A percentile compares a stretch with the other conserved stretches of the same genome.
Evolutionary conservation across 2,329 filamentous ascomycete genomes (phyloP).

Genomic region (Leptographium procerum): DNA sequence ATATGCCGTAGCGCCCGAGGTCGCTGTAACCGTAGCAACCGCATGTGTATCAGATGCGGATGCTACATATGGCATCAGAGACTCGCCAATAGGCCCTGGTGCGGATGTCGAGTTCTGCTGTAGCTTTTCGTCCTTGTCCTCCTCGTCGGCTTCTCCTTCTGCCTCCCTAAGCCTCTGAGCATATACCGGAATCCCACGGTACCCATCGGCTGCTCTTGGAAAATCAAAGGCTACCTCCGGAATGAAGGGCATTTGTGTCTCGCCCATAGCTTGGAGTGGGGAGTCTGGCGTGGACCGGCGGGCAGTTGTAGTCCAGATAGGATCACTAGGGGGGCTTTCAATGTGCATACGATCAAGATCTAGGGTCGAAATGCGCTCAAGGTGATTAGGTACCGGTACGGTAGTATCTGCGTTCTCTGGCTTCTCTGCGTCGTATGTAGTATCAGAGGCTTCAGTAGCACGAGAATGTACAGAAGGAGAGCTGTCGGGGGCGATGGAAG

Average conservation of each 20-base stretch:
- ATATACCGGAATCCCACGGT: constrained; percentile 10
- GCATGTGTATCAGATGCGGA: constrained; percentile 17
- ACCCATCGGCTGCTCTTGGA: constrained; percentile 1
- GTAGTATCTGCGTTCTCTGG: background rate
- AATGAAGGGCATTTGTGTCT: constrained; percentile 20
- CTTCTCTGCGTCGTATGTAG: background rate
- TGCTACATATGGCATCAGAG: constrained; percentile 21
- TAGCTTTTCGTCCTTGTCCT: constrained; percentile 11
- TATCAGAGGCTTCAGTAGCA: background rate
- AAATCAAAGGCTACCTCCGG: constrained; percentile 16
- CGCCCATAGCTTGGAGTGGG: constrained; percentile 18
- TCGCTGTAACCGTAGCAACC: constrained; percentile 18
- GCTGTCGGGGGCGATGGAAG: background rate
- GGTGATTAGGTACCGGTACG: background rate
- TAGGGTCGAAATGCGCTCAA: constrained; percentile 24
- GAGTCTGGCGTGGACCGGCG: constrained; percentile 13
- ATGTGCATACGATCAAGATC: constrained; percentile 24
- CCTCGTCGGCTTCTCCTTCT: constrained; percentile 11
- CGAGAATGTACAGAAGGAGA: constrained; percentile 1
- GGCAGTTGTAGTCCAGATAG: constrained; percentile 21
- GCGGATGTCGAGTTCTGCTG: constrained; percentile 3
- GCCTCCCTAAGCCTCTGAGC: constrained; percentile 9
- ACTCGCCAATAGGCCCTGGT: constrained; percentile 19
- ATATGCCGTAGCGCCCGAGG: constrained; percentile 8
- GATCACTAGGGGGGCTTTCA: constrained; percentile 23